A percentile compares a stretch with the other conserved stretches of the same genome.
Conservation (phyloP, 2,329 filamentous ascomycete species). For the Polytolypa hystricis region DNA sequence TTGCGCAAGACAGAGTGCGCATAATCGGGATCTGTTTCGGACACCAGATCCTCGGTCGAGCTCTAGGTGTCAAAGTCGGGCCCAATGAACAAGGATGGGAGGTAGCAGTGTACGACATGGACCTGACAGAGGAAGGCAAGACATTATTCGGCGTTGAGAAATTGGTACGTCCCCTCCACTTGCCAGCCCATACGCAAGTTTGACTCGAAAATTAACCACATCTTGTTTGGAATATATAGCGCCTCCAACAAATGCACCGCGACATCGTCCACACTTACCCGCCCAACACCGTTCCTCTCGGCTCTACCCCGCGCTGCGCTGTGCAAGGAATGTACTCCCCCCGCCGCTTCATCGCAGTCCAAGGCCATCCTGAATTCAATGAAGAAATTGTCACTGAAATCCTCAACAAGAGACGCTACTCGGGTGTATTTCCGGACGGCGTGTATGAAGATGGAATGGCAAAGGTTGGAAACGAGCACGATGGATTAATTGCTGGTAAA, state of each 20-base stretch:
- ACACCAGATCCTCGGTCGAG: slow-evolving; percentile 71
- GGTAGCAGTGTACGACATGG: slow-evolving; percentile 58
- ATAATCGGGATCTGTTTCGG: slow-evolving; percentile 80
- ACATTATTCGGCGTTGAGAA: slow-evolving; percentile 58
- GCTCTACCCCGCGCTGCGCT: slow-evolving; percentile 52
- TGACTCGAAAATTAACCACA: background rate
- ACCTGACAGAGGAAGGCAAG: slow-evolving; percentile 58
- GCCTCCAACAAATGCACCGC: slow-evolving; percentile 73
- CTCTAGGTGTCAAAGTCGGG: slow-evolving; percentile 56
- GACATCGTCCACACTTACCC: slow-evolving; percentile 62
- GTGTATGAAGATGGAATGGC: slow-evolving; percentile 57
- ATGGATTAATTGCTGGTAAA: slow-evolving; percentile 63
- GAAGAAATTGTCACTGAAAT: slow-evolving; percentile 60
- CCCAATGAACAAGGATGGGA: slow-evolving; percentile 67
- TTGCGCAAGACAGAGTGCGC: slow-evolving; percentile 54
- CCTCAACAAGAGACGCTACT: slow-evolving; percentile 50
- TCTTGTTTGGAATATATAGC: slow-evolving; percentile 13
- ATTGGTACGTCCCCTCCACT: slow-evolving; percentile 32
- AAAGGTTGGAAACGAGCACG: slow-evolving; percentile 57
- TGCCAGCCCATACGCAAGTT: background rate
- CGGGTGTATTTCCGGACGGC: slow-evolving; percentile 59
- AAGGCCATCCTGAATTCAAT: slow-evolving; percentile 80
- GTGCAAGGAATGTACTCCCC: slow-evolving; percentile 72
- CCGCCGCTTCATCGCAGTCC: slow-evolving; percentile 58
- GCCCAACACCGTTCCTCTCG: slow-evolving; percentile 50